phyloP scores from a whole-genome alignment of 2,329 filamentous ascomycete species.

The Aspergillus intermedius region DNA sequence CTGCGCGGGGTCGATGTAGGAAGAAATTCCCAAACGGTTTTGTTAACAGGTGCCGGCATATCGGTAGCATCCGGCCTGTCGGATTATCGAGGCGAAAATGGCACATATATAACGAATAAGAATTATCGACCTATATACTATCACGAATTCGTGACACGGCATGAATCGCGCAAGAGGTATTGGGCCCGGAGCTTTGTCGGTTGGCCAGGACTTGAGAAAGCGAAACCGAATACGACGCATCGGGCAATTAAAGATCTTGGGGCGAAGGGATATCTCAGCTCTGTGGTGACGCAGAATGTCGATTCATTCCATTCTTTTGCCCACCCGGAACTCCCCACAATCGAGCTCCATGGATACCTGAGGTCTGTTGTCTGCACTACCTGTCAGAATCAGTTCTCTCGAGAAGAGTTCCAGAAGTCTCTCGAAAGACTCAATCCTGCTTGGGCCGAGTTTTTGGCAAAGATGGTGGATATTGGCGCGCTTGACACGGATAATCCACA shows the following conservation, averaged over 20 bases:
- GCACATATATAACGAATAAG: conserved; percentile 89
- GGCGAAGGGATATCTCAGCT: conserved; percentile 63
- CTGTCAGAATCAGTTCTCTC: conserved; percentile 65
- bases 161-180: conserved; percentile 84
- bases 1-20: conserved; percentile 40
- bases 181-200: conserved; percentile 94
- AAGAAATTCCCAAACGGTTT: conserved; percentile 52
- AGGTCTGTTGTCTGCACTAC: conserved; percentile 72
- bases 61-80: conserved; percentile 88
- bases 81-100: conserved; percentile 83
- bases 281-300: conserved; percentile 91
- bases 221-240: conserved; percentile 74
- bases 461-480: conserved; percentile 67
- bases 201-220: conserved; percentile 74
- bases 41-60: conserved; percentile 79
- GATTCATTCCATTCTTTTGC: conserved; percentile 83
- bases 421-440: conserved; percentile 74
- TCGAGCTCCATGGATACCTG: conserved; percentile 89
- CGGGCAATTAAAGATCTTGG: conserved; percentile 68
- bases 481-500: conserved; percentile 69
- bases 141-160: conserved; percentile 74
- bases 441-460: conserved; percentile 70
- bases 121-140: conserved; percentile 88
- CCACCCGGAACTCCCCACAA: conserved; percentile 66
- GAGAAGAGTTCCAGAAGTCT: conserved; percentile 67